Evolutionary conservation across 177 flowering plant species (phyloP).

Genomic region (Vitis hybrid): DNA sequence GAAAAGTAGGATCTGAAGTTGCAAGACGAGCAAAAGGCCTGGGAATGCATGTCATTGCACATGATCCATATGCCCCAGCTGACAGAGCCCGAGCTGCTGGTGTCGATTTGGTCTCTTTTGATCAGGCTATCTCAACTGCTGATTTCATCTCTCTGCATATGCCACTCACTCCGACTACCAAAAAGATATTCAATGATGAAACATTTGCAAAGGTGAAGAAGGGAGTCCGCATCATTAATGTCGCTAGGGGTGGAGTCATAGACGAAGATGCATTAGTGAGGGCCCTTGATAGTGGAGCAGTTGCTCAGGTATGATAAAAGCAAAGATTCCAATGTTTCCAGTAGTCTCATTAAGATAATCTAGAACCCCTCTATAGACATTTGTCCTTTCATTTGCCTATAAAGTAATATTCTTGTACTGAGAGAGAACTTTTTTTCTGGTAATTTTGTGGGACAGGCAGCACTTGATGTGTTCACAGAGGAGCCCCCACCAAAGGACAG

Average conservation of each 20-base stretch:
- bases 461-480: conserved; percentile 83
- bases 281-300: conserved; percentile 78
- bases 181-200: conserved; percentile 74
- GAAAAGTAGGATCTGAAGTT: conserved; percentile 98
- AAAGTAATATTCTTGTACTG: too few relatives aligned
- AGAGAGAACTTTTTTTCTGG: background rate
- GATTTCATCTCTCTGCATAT: conserved; percentile 96
- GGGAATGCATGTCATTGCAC: conserved; percentile 91
- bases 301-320: conserved; percentile 70
- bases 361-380: too few relatives aligned
- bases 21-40: conserved; percentile 95
- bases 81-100: conserved; percentile 90
- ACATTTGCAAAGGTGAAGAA: conserved; percentile 86
- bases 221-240: conserved; percentile 86
- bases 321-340: background rate
- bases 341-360: too few relatives aligned
- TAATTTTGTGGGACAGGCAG: conserved; percentile 57
- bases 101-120: conserved; percentile 85
- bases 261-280: conserved; percentile 93
- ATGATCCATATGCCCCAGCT: conserved; percentile 96
- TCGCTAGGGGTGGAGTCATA: conserved; percentile 96
- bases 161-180: conserved; percentile 89
- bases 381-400: too few relatives aligned
- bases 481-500: conserved; percentile 78
- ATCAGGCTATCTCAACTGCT: conserved; percentile 76